Conservation (phyloP, 202 grass and related monocot species). For the Bolboschoenoplectus hybrid region DNA sequence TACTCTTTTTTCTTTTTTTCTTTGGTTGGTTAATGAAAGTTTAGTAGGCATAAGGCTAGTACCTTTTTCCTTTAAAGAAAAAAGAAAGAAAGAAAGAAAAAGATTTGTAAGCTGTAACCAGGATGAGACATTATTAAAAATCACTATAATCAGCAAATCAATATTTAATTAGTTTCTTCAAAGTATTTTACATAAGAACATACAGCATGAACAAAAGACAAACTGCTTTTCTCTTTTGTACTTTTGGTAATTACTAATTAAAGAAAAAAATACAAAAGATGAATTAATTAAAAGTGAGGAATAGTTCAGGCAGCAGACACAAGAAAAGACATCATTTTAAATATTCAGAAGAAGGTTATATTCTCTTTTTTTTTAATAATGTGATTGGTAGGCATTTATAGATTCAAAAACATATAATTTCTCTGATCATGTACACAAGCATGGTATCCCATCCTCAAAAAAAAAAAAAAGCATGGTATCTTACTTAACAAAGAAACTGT, state of each 20-base stretch:
- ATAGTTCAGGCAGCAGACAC: not conserved
- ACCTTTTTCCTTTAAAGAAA: no score
- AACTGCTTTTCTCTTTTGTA: not conserved
- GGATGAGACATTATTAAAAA: not conserved
- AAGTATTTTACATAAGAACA: not conserved
- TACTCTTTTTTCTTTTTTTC: no score
- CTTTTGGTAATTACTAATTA: not conserved
- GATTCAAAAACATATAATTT: not conserved
- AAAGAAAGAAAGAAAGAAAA: no score
- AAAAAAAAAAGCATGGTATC: no score
- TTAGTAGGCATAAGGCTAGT: no score
- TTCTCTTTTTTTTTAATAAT: not conserved
- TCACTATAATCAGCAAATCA: not conserved
- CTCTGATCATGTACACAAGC: not conserved
- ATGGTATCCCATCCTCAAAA: not conserved
- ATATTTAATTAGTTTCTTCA: not conserved
- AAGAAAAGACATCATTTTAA: constrained; percentile 33
- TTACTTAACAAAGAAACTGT: not conserved
- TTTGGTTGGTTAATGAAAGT: no score
- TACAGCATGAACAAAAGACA: not conserved
- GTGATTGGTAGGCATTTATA: not conserved
- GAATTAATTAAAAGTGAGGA: not conserved
- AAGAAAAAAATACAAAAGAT: not conserved
- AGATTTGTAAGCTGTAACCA: not conserved
- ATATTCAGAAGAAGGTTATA: not conserved